A percentile compares a stretch with the other conserved stretches of the same genome.
Evolutionary conservation across 306 rosid genomes (phyloP).

Genomic region (Senna tora): DNA sequence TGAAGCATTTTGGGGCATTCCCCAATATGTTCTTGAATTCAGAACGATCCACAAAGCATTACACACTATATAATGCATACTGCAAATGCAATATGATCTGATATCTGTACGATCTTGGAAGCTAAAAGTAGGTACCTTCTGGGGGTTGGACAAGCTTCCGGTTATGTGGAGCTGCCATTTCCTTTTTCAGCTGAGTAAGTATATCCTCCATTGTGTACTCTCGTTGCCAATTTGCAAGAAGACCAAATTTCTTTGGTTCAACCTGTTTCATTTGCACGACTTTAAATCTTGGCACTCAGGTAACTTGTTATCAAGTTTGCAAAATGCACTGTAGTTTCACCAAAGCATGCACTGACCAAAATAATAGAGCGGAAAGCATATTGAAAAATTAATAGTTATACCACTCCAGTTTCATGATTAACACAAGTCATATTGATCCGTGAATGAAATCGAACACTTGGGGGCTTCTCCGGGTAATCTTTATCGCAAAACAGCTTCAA

Average conservation of each 20-base stretch:
- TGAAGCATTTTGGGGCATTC: slow-evolving; percentile 54
- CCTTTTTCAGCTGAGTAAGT: slow-evolving; percentile 98
- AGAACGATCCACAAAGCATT: slow-evolving; percentile 70
- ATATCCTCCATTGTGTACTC: slow-evolving; percentile 99
- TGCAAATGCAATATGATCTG: slow-evolving; percentile 60
- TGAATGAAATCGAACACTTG: slow-evolving; percentile 97
- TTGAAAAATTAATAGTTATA: slow-evolving; percentile 49
- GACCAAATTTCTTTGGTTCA: slow-evolving; percentile 91
- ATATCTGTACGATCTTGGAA: slow-evolving; percentile 46
- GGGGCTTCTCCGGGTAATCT: slow-evolving; percentile 99
- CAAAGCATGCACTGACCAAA: slow-evolving; percentile 13
- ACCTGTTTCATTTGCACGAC: slow-evolving; percentile 60
- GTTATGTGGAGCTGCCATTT: slow-evolving; percentile 94
- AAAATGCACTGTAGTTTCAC: background rate
- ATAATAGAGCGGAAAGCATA: slow-evolving; percentile 26
- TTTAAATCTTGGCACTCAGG: slow-evolving; percentile 19
- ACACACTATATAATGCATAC: slow-evolving; percentile 78
- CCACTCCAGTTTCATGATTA: slow-evolving; percentile 99
- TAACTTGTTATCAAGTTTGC: slow-evolving; percentile 1
- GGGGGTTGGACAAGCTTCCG: slow-evolving; percentile 99
- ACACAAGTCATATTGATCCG: slow-evolving; percentile 96
- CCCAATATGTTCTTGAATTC: slow-evolving; percentile 64
- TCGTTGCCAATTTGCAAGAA: slow-evolving; percentile 95
- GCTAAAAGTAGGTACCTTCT: slow-evolving; percentile 96
- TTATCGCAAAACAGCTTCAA: slow-evolving; percentile 98